Evolutionary conservation across 192 early-diverging fungal species (phyloP), one percentile per base, ranked within the genome.

Genomic region (Jimgerdemannia flammicorona): DNA sequence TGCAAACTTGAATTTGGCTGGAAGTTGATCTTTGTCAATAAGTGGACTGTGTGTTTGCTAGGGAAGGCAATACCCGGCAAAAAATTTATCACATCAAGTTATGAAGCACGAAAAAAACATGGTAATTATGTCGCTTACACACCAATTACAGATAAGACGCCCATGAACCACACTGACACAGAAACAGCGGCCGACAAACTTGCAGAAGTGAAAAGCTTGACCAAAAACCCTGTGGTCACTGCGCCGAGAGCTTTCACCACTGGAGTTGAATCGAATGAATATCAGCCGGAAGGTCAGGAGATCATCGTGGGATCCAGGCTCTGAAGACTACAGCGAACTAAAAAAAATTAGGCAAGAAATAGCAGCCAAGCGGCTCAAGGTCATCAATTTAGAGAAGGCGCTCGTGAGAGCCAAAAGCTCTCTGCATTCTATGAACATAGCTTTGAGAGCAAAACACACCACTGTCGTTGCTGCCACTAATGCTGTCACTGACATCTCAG

Each of bases 331-430:
- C 18, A 39, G 43, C 29, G 43, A 73, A 41, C 43, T 73, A 64
- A 73, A 73, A 73, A 19, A 73, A 73, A 73, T 73, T 42, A 73
- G 54, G 54, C 54, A 64, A n/a, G 72, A 73, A 42, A 73, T 73
- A 64, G n/a, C 54, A 73, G 43, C 41, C 44, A 73, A 73, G 65
- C 54, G 43, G 43, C 43, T 73, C 65, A 64, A 73, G 65, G 72
- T 42, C 43, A 64, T 73, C n/a, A 73, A 73, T 40, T 73, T 73
- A 64, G 72, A 73, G 54, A 73, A 73, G 59, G 54, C 54, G 65
- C 43, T 73, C 40, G 54, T 42, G 65, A 73, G 65, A 42, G 72
- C 72, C 43, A 73, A 54, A 73, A 73, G 72, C 54, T 73, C 54
- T 64, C n/a, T n/a, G n/a, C n/a, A n/a, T n/a, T n/a, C n/a, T n/a